Evolutionary conservation across 768 basidiomycete species (phyloP), one percentile per base, ranked within the genome.

Genomic region (Mrakia gelida): DNA sequence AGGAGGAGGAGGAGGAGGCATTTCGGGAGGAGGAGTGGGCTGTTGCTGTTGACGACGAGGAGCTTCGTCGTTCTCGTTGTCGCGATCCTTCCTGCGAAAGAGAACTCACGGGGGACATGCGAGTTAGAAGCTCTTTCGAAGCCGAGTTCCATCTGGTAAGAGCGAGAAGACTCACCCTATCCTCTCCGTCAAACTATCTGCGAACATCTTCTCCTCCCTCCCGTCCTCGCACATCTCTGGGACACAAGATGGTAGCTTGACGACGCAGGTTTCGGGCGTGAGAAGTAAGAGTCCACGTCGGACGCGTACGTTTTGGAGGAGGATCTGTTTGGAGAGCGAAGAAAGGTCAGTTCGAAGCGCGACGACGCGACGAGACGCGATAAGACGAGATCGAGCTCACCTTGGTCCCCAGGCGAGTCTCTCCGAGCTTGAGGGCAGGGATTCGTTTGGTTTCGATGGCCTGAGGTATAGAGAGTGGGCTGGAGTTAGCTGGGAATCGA

Each of bases 371-470:
- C 30, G 34, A 65, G 21, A 11, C 9, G 45, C 45, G 45, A 6
- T 2, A 13, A 45, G 15, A 18, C 18, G 26, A 4, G 26, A 4
- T 38, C 38, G 52, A 23, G 54, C 76, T 11, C 59, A 77, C 76
- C 63, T 77, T 77, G 23, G 28, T 65, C 10, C 77, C 77, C 10
- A 78, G 63, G 0, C 63, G 61, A 26, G 72, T 78, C 32, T 78
- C 77, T 26, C 77, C 77, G 26, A 78, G 56, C 63, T 56, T 78
- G 30, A 78, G 72, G 5, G 45, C 26, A 28, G 45, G 16, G 23
- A 78, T 78, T 1, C 72, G 61, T 28, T 73, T 77, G 32, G 65
- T 62, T 63, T 79, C 78, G 23, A 79, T 79, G n/a, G 78, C 78
- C 78, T 79, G 67, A 13, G 43, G 30, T 21, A 23, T 21, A 34